A percentile compares a stretch with the other conserved stretches of the same genome.
Evolutionary conservation across 306 rosid genomes (phyloP).

Genomic region (Lupinus albus): DNA sequence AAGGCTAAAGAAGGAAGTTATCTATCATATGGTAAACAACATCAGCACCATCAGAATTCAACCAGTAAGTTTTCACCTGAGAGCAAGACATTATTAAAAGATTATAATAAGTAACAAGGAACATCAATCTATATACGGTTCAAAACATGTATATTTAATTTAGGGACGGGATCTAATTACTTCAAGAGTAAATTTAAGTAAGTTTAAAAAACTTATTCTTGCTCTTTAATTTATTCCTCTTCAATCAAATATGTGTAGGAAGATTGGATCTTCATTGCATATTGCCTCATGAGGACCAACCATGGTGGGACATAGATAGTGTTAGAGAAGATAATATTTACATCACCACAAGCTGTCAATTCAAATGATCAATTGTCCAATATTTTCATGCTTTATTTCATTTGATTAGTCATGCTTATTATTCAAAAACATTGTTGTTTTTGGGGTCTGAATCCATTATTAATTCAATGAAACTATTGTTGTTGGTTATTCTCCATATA

Average conservation of each 20-base stretch:
- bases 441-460: too few relatives aligned
- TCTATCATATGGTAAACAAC: constrained; percentile 91
- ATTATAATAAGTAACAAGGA: constrained; percentile 16
- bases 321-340: too few relatives aligned
- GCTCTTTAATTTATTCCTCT: neutral
- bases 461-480: too few relatives aligned
- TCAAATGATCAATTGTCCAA: neutral
- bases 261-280: neutral
- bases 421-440: too few relatives aligned
- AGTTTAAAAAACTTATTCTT: too few relatives aligned
- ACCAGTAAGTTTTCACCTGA: constrained; percentile 92
- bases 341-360: neutral
- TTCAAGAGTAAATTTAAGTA: too few relatives aligned
- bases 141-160: neutral
- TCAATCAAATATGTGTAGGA: constrained; percentile 2
- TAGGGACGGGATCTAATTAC: too few relatives aligned
- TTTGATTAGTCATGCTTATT: too few relatives aligned
- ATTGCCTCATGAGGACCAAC: neutral
- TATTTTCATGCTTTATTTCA: too few relatives aligned
- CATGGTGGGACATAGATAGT: neutral
- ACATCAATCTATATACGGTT: neutral
- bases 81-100: constrained; percentile 24
- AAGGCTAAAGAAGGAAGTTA: constrained; percentile 64
- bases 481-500: too few relatives aligned
- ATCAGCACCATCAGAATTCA: constrained; percentile 93